Evolutionary conservation across 768 basidiomycete species (phyloP), one percentile per base, ranked within the genome.

Genomic region (Tulasnella sp.): DNA sequence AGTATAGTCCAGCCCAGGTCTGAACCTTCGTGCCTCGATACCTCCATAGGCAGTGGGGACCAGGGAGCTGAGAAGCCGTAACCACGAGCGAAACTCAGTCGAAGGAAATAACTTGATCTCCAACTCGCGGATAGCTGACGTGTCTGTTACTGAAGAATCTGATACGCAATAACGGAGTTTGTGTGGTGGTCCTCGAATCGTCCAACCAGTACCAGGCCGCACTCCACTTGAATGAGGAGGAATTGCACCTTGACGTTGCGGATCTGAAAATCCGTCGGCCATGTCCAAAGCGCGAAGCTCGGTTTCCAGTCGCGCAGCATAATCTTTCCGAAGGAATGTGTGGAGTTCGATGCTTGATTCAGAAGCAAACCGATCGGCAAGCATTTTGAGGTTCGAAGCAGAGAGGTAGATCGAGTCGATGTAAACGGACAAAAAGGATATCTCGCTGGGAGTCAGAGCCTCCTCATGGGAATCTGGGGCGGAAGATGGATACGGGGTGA

Each of bases 1-100:
- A 61, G 96, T 96, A 83, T 98, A 99, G 83, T 98, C 97, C 81
- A 98, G 85, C 1, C 96, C 97, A 0, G 95, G 94, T 78, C 96
- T 86, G 84, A 98, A 96, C 76, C 97, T 86, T 81, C 97, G 86
- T 71, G 94, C 94, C 85, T 95, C 92, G n/a, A 90, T 89, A 26
- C 57, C 57, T 16, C 88, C 83, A 84, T 92, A 89, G 57, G 90
- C 87, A 82, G 93, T 84, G 29, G 94, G 93, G 77, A 96, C 86
- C 79, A 97, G 82, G 42, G 87, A 86, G 69, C 91, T 91, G 69
- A 97, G 89, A 73, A 89, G 86, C 23, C 89, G 87, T 51, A 98
- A 85, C 96, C 96, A 98, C n/a, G 93, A 90, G 74, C 95, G 89
- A 88, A 96, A 96, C n/a, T 94, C 92, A 16, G 86, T 81, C 39